Evolutionary conservation across 2,329 filamentous ascomycete species (phyloP).

Genomic region (Tolypocladium amazonense): DNA sequence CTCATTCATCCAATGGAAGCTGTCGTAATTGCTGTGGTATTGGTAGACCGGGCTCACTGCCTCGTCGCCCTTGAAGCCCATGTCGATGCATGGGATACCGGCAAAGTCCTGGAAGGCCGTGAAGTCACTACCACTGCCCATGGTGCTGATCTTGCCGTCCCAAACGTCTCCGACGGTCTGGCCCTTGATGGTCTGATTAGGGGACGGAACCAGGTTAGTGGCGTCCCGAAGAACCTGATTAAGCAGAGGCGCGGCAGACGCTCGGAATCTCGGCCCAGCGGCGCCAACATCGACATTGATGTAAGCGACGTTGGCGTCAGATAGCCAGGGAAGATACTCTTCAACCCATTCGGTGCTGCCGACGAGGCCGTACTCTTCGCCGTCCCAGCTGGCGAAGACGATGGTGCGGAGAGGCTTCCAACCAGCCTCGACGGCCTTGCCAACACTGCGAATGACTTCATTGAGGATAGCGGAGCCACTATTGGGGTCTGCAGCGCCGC

Average conservation of each 20-base stretch:
- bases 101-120: constrained; percentile 66
- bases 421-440: constrained; percentile 51
- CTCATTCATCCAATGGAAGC: constrained; percentile 77
- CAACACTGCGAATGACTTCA: constrained; percentile 67
- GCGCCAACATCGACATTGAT: constrained; percentile 76
- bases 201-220: constrained; percentile 51
- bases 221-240: constrained; percentile 62
- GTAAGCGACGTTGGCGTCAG: constrained; percentile 64
- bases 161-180: constrained; percentile 66
- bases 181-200: constrained; percentile 62
- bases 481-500: constrained; percentile 76
- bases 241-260: constrained; percentile 63
- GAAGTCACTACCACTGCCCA: constrained; percentile 66
- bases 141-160: constrained; percentile 49
- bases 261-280: constrained; percentile 50
- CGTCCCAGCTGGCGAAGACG: constrained; percentile 77
- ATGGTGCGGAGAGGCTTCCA: constrained; percentile 68
- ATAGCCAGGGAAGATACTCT: constrained; percentile 75
- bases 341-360: constrained; percentile 92
- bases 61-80: constrained; percentile 43
- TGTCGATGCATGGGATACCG: constrained; percentile 54
- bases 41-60: constrained; percentile 52
- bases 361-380: constrained; percentile 76
- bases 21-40: constrained; percentile 90
- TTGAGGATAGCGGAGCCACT: constrained; percentile 71